phyloP scores from a whole-genome alignment of 305 asterid genomes.

The Coffea humblotiana region DNA sequence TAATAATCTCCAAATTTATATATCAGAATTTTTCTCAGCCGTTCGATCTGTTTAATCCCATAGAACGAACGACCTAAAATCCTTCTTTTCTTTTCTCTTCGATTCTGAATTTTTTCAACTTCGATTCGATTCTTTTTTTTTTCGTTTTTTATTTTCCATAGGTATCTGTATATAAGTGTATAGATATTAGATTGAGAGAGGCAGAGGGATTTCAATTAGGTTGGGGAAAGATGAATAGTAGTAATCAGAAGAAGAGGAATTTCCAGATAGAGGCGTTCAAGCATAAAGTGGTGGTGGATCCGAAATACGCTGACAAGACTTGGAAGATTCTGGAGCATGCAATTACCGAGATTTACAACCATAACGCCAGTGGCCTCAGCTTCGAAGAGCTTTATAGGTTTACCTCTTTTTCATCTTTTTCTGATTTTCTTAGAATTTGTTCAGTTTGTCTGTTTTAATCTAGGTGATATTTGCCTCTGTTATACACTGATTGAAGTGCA shows the following conservation, averaged over 20 bases:
- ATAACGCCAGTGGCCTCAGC: conserved; percentile 93
- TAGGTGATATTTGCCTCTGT: not conserved
- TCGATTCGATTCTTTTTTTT: conserved; percentile 12
- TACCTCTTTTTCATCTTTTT: not conserved
- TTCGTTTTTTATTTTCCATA: not conserved
- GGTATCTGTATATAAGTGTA: not conserved
- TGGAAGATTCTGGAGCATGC: conserved; percentile 85
- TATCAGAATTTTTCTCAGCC: conserved; percentile 7
- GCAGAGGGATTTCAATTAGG: not conserved
- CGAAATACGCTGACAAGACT: conserved; percentile 88
- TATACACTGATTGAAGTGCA: not conserved
- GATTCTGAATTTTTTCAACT: conserved; percentile 6
- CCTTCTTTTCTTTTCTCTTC: not conserved
- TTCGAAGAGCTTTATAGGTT: conserved; percentile 90
- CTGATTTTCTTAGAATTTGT: no score
- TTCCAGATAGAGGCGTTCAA: conserved; percentile 84
- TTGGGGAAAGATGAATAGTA: conserved; percentile 35
- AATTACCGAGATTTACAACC: conserved; percentile 77
- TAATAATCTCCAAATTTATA: not conserved
- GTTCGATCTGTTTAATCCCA: conserved; percentile 14
- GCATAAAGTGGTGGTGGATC: conserved; percentile 91
- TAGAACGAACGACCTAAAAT: not conserved
- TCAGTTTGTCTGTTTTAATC: not conserved
- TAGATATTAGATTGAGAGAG: not conserved
- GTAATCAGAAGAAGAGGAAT: conserved; percentile 71